Percentiles rank a stretch among this genome's conserved stretches.
Conservation (phyloP, 257 asterid genomes). For the Ligustrum vulgare region DNA sequence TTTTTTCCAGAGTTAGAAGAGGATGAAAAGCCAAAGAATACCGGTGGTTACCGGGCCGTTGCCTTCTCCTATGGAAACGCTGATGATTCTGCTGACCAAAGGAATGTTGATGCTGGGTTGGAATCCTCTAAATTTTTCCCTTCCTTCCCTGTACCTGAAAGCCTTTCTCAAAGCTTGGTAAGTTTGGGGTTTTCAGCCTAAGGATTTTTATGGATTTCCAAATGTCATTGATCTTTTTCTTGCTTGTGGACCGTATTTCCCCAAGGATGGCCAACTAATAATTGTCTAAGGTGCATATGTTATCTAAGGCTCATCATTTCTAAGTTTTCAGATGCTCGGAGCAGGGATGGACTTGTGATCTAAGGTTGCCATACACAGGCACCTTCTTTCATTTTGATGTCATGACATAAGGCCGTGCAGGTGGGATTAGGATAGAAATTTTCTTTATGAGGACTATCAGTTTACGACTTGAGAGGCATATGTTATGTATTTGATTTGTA, state of each 20-base stretch:
- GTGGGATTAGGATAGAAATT: slow-evolving; percentile 91
- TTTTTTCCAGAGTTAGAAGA: slow-evolving; percentile 54
- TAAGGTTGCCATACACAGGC: slow-evolving; percentile 84
- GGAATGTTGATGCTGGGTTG: slow-evolving; percentile 45
- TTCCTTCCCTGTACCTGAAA: slow-evolving; percentile 65
- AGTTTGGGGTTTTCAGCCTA: slow-evolving; percentile 36
- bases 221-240: slow-evolving; percentile 27
- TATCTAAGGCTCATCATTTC: slow-evolving; percentile 78
- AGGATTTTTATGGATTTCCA: slow-evolving; percentile 23
- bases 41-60: slow-evolving; percentile 50
- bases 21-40: slow-evolving; percentile 40
- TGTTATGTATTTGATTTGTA: slow-evolving; percentile 31
- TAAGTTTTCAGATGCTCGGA: slow-evolving; percentile 97
- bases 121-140: slow-evolving; percentile 62
- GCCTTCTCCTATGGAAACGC: slow-evolving; percentile 66
- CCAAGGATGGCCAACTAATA: slow-evolving; percentile 52
- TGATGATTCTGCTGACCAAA: slow-evolving; percentile 44
- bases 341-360: slow-evolving; percentile 81
- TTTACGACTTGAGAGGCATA: slow-evolving; percentile 47
- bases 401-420: slow-evolving; percentile 78
- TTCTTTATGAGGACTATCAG: slow-evolving; percentile 54
- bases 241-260: slow-evolving; percentile 44
- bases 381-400: slow-evolving; percentile 88
- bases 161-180: slow-evolving; percentile 75
- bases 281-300: slow-evolving; percentile 49